These are phyloP conservation scores for Brassica nigra DNA, from an alignment of 345 rosid genomes.

Conservation along the genomic window DNA sequence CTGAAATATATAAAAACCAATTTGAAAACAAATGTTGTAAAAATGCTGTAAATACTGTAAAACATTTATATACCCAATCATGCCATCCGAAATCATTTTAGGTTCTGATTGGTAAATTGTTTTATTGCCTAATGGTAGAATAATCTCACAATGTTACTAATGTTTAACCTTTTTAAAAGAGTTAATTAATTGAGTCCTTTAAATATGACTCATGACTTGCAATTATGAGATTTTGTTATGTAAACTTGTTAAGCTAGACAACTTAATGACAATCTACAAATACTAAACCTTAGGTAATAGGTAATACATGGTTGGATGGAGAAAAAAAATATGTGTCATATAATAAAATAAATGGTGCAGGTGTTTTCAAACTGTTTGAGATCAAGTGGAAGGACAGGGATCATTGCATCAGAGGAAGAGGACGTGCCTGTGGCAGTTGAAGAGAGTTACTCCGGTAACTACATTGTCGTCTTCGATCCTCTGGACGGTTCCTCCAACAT, in stretches of 20 bases:
- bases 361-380: conserved; percentile 91
- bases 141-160: not conserved
- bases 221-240: not conserved
- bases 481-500: conserved; percentile 97
- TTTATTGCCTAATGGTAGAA: not conserved
- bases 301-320: not conserved
- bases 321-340: not conserved
- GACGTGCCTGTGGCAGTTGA: conserved; percentile 97
- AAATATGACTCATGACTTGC: not conserved
- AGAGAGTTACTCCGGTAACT: conserved; percentile 93
- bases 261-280: not conserved
- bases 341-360: conserved; percentile 41
- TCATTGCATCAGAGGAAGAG: conserved; percentile 96
- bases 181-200: not conserved
- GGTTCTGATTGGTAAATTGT: not conserved
- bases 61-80: not conserved
- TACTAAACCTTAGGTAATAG: not conserved
- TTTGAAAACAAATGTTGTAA: not conserved
- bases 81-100: not conserved
- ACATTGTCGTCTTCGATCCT: conserved; percentile 86
- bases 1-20: not conserved
- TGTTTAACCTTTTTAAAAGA: not conserved
- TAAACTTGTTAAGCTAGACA: not conserved
- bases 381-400: conserved; percentile 93
- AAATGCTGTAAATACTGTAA: not conserved